Conservation (phyloP, 176 grass and related monocot species). For the Guadua angustifolia region DNA sequence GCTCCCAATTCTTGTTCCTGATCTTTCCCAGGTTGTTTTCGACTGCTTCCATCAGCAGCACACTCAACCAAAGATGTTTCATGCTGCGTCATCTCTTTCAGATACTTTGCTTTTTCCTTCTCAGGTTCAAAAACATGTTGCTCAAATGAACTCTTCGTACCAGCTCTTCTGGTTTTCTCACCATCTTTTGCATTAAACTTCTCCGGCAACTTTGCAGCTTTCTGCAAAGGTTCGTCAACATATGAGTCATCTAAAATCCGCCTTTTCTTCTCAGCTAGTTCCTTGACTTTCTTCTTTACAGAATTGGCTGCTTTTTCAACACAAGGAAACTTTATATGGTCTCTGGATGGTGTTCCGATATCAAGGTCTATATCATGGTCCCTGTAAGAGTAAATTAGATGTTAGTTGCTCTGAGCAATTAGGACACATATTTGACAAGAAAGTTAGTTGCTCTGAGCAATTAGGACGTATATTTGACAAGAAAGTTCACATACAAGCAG, state of each 20-base stretch:
- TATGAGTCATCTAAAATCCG: conserved; percentile 16
- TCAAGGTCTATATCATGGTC: conserved; percentile 59
- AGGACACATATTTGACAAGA: background rate
- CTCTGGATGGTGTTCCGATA: conserved; percentile 56
- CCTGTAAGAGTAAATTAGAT: conserved; percentile 36
- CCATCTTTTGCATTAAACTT: conserved; percentile 22
- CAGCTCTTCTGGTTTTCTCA: background rate
- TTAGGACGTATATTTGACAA: background rate
- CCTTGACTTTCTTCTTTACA: conserved; percentile 51
- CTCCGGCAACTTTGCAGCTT: conserved; percentile 19
- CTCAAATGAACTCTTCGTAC: conserved; percentile 3
- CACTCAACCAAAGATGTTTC: conserved; percentile 22
- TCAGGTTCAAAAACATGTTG: conserved; percentile 22
- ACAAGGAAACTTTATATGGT: conserved; percentile 67
- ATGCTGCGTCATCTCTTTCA: conserved; percentile 13
- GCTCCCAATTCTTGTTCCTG: conserved; percentile 10
- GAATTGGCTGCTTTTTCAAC: conserved; percentile 26
- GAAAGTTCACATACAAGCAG: conserved; percentile 53
- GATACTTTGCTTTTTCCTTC: conserved; percentile 23
- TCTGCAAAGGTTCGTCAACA: conserved; percentile 9
- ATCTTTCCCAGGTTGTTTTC: conserved; percentile 26
- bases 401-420: background rate
- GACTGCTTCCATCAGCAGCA: conserved; percentile 25
- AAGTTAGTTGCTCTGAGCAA: conserved; percentile 1
- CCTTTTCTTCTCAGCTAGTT: conserved; percentile 43